Percentiles rank a stretch among this genome's conserved stretches.
These are phyloP conservation scores for Xerocomus cyaneibrunnescens DNA, from an alignment of 1,284 basidiomycete species.

Conservation along the genomic window DNA sequence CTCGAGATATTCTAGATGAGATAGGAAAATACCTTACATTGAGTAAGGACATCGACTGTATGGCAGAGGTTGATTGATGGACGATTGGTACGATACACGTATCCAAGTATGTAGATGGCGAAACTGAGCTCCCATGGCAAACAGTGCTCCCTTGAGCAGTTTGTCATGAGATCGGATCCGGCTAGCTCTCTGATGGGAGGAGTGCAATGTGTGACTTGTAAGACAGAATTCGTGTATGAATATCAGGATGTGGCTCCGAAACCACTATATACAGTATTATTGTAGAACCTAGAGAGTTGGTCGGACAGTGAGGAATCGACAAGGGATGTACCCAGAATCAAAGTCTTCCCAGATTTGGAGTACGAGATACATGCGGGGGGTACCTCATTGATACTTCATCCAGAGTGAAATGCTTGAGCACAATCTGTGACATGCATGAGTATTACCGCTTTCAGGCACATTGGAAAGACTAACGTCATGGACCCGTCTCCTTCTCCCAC, in stretches of 20 bases:
- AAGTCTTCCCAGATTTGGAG: slow-evolving; percentile 99
- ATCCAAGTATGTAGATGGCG: slow-evolving; percentile 92
- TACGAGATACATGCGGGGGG: slow-evolving; percentile 90
- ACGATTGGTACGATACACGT: slow-evolving; percentile 92
- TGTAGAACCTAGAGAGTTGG: too few species aligned
- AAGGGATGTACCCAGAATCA: slow-evolving; percentile 78
- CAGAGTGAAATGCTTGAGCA: slow-evolving; percentile 48
- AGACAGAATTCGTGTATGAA: slow-evolving; percentile 93
- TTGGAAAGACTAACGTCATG: slow-evolving; percentile 36
- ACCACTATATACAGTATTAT: slow-evolving; percentile 70
- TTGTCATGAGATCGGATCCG: slow-evolving; percentile 87
- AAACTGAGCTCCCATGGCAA: slow-evolving; percentile 96
- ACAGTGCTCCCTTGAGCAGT: slow-evolving; percentile 89
- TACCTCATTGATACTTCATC: slow-evolving; percentile 59
- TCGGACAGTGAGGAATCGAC: too few species aligned
- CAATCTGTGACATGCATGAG: slow-evolving; percentile 37
- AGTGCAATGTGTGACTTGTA: slow-evolving; percentile 90
- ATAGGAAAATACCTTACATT: slow-evolving; percentile 51
- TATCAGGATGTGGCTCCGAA: slow-evolving; percentile 98
- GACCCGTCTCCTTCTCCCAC: slow-evolving; percentile 60
- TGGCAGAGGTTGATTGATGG: slow-evolving; percentile 97
- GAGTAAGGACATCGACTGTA: slow-evolving; percentile 78
- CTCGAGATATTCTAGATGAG: neutral
- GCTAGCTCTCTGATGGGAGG: slow-evolving; percentile 79
- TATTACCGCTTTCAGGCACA: neutral